Conservation (phyloP, 768 basidiomycete genomes). For the Candolleomyces aberdarensis region DNA sequence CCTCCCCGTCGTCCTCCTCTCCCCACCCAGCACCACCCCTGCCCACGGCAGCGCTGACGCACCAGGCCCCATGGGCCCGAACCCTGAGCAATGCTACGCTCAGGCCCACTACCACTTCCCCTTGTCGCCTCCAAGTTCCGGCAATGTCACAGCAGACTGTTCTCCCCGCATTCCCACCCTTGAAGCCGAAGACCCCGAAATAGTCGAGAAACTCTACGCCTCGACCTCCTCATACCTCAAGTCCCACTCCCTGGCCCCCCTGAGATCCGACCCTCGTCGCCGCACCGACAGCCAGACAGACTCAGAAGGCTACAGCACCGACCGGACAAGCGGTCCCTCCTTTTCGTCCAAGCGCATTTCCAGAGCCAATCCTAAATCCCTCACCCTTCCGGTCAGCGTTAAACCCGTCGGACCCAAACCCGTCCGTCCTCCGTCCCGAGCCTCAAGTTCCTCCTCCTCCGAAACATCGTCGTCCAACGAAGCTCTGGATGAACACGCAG, state of each 20-base stretch:
- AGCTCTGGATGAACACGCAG: constrained; percentile 26
- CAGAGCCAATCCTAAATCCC: constrained; percentile 30
- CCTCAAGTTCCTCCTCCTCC: constrained; percentile 34
- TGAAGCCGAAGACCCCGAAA: constrained; percentile 21
- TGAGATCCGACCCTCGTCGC: constrained; percentile 22
- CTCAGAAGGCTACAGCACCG: constrained; percentile 45
- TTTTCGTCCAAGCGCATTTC: constrained; percentile 24
- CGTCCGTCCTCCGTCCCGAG: constrained; percentile 31
- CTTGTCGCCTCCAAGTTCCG: constrained; percentile 46
- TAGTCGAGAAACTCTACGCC: constrained; percentile 15
- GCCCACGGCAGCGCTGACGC: neutral
- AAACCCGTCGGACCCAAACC: constrained; percentile 29
- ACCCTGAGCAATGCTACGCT: constrained; percentile 19
- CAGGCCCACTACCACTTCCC: constrained; percentile 34
- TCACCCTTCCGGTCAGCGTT: constrained; percentile 33
- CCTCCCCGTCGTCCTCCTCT: neutral
- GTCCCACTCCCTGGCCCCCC: constrained; percentile 22
- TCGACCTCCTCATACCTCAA: constrained; percentile 20
- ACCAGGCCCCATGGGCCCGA: constrained; percentile 20
- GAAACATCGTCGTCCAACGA: constrained; percentile 22
- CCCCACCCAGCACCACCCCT: neutral
- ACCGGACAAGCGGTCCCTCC: constrained; percentile 31
- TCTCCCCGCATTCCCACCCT: constrained; percentile 32
- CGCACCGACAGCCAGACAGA: constrained; percentile 32
- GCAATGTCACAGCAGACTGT: constrained; percentile 35